Evolutionary conservation across 2,329 filamentous ascomycete species (phyloP).

Genomic region (Colletotrichum tropicale): DNA sequence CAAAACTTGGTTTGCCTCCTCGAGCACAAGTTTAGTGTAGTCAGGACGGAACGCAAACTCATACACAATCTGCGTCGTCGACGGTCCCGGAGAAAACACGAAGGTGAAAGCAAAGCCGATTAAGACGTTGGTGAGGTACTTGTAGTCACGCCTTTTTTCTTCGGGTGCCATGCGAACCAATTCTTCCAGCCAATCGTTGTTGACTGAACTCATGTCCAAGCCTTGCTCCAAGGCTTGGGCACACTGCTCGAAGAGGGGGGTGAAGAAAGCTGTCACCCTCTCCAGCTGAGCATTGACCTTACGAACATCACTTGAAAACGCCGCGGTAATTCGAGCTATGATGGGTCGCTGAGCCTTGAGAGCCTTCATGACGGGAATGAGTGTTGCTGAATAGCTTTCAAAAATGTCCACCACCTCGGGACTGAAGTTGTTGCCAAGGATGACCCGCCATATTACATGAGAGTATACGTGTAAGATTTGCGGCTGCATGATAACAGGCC

Average conservation of each 20-base stretch:
- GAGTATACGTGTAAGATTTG: slow-evolving; percentile 11
- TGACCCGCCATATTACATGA: slow-evolving; percentile 11
- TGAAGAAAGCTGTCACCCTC: neutral
- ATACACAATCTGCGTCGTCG: slow-evolving; percentile 15
- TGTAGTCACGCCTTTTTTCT: neutral
- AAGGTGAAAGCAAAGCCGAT: slow-evolving; percentile 15
- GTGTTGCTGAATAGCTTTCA: slow-evolving; percentile 1
- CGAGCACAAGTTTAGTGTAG: neutral
- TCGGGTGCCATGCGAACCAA: slow-evolving; percentile 3
- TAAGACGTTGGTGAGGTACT: slow-evolving; percentile 13
- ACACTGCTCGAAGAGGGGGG: neutral
- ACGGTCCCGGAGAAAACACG: slow-evolving; percentile 1
- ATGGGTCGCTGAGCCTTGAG: slow-evolving; percentile 9
- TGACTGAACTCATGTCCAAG: neutral
- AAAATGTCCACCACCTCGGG: neutral
- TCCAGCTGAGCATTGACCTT: slow-evolving; percentile 3
- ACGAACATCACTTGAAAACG: neutral
- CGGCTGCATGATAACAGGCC: slow-evolving; percentile 5
- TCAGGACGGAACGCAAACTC: slow-evolving; percentile 16
- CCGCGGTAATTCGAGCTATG: slow-evolving; percentile 11
- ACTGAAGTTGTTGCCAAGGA: neutral
- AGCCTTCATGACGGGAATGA: slow-evolving; percentile 9
- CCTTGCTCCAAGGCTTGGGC: neutral
- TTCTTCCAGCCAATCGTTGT: slow-evolving; percentile 10
- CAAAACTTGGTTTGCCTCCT: neutral